These are phyloP conservation scores for Colletotrichum sp. DNA, from an alignment of 2,329 filamentous ascomycete species.

Conservation along the genomic window DNA sequence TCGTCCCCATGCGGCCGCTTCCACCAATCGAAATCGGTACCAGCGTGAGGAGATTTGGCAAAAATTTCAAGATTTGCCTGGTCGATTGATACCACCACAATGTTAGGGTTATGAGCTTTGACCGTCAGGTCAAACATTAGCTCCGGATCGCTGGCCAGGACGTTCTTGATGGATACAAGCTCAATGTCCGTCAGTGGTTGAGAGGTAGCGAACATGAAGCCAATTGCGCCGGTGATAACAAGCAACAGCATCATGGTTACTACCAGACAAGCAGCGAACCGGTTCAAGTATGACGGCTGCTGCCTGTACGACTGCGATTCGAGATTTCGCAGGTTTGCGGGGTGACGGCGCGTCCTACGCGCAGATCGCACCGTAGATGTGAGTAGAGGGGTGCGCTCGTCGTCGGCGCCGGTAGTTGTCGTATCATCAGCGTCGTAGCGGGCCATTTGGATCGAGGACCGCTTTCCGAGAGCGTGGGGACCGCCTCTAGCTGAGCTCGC, in stretches of 20 bases:
- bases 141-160: conserved; percentile 92
- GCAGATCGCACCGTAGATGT: conserved; percentile 61
- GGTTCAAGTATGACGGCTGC: conserved; percentile 67
- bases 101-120: conserved; percentile 88
- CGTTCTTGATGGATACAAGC: conserved; percentile 82
- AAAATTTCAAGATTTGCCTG: conserved; percentile 92
- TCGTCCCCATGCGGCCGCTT: conserved; percentile 40
- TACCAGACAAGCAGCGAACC: conserved; percentile 86
- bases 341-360: conserved; percentile 60
- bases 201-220: conserved; percentile 90
- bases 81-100: conserved; percentile 84
- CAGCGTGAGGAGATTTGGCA: conserved; percentile 89
- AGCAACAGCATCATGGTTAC: conserved; percentile 82
- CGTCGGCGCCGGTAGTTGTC: conserved; percentile 72
- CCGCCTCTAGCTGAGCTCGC: conserved; percentile 29
- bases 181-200: conserved; percentile 83
- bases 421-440: conserved; percentile 74
- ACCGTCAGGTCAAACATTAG: conserved; percentile 93
- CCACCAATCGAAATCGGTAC: conserved; percentile 69
- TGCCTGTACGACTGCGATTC: conserved; percentile 75
- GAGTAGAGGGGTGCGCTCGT: conserved; percentile 87
- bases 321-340: conserved; percentile 67
- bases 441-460: conserved; percentile 63
- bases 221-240: conserved; percentile 83
- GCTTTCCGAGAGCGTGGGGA: conserved; percentile 41